Evolutionary conservation across 495 filamentous ascomycete genomes (phyloP).

Genomic region (Podospora comata): DNA sequence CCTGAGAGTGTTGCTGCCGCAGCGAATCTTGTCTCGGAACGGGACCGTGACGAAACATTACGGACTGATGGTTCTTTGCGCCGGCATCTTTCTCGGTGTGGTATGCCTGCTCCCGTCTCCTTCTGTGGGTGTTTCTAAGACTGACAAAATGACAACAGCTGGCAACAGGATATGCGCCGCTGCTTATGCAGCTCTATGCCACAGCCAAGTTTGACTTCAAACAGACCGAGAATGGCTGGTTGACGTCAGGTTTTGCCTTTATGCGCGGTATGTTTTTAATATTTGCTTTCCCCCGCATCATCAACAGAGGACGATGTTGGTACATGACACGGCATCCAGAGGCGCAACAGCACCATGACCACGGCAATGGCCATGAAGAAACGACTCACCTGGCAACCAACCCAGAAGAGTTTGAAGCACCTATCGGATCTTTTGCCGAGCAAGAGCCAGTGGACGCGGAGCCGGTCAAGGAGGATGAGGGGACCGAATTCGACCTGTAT

Average conservation of each 20-base stretch:
- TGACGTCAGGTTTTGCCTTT: constrained; percentile 51
- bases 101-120: constrained; percentile 20
- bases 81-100: constrained; percentile 55
- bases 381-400: constrained; percentile 23
- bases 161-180: constrained; percentile 53
- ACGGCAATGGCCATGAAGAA: background rate
- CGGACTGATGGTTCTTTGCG: constrained; percentile 51
- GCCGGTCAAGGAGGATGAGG: constrained; percentile 33
- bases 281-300: constrained; percentile 54
- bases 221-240: constrained; percentile 51
- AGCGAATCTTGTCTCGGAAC: constrained; percentile 14
- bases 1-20: constrained; percentile 36
- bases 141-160: constrained; percentile 29
- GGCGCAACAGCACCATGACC: background rate
- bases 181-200: constrained; percentile 52
- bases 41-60: constrained; percentile 46
- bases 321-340: constrained; percentile 27
- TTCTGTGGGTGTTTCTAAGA: background rate
- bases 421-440: constrained; percentile 40
- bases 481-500: constrained; percentile 51
- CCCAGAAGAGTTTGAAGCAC: constrained; percentile 40
- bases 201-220: constrained; percentile 53
- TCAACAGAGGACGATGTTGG: constrained; percentile 47
- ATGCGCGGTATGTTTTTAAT: constrained; percentile 54
- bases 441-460: constrained; percentile 39